phyloP scores from a whole-genome alignment of 2,329 filamentous ascomycete species.

The Epichloe elymi region DNA sequence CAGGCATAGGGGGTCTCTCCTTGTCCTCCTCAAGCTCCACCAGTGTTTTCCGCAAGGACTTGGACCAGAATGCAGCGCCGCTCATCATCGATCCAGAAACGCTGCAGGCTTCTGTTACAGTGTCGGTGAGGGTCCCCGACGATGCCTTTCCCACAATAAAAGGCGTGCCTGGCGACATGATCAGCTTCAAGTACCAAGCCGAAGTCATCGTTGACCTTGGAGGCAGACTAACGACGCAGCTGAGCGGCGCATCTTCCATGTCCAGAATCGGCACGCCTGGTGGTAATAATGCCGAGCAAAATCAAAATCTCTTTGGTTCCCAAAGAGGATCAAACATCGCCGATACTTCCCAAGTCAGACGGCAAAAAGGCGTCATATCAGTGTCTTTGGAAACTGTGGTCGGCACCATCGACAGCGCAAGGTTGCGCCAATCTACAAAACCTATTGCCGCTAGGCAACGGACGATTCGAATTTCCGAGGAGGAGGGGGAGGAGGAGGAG shows the following conservation, averaged over 20 bases:
- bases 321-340: slow-evolving; percentile 50
- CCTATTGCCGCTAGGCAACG: slow-evolving; percentile 13
- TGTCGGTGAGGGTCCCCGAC: slow-evolving; percentile 75
- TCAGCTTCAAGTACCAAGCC: slow-evolving; percentile 86
- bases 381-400: slow-evolving; percentile 78
- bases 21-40: slow-evolving; percentile 75
- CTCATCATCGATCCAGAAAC: slow-evolving; percentile 75
- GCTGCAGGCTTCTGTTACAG: slow-evolving; percentile 66
- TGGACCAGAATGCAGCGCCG: slow-evolving; percentile 78
- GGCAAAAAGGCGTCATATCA: slow-evolving; percentile 84
- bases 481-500: slow-evolving; percentile 11
- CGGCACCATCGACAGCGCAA: slow-evolving; percentile 66
- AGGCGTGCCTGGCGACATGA: slow-evolving; percentile 81
- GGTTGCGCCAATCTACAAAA: slow-evolving; percentile 14
- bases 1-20: slow-evolving; percentile 78
- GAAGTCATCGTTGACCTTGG: slow-evolving; percentile 90
- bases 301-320: slow-evolving; percentile 16
- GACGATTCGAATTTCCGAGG: slow-evolving; percentile 16
- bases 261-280: slow-evolving; percentile 26
- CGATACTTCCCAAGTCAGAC: slow-evolving; percentile 73
- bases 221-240: slow-evolving; percentile 65
- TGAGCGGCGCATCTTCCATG: slow-evolving; percentile 48
- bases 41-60: slow-evolving; percentile 89
- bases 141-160: slow-evolving; percentile 87
- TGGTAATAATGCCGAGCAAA: slow-evolving; percentile 15